These are phyloP conservation scores for Pythium myriotylum DNA, from an alignment of 352 stramenopile genomes.

Conservation along the genomic window DNA sequence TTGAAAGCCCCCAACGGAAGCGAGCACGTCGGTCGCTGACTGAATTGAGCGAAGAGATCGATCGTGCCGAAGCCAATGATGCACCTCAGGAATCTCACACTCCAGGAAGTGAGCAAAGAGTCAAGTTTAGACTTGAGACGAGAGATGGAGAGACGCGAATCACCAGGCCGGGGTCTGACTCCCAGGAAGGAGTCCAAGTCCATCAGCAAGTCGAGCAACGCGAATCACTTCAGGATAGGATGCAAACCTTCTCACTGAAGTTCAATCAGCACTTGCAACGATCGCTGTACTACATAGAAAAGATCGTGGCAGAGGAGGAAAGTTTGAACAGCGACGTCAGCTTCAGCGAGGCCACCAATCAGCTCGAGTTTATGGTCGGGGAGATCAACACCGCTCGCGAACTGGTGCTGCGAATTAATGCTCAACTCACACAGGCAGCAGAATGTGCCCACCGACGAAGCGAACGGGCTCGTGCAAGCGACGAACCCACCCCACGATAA, in stretches of 20 bases:
- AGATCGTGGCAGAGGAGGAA: slow-evolving; percentile 52
- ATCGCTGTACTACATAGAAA: slow-evolving; percentile 65
- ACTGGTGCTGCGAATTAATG: slow-evolving; percentile 39
- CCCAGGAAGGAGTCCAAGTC: slow-evolving; percentile 31
- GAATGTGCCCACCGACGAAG: neutral
- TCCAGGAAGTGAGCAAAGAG: slow-evolving; percentile 23
- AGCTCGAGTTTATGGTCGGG: slow-evolving; percentile 32
- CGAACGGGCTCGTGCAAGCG: neutral
- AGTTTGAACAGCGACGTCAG: slow-evolving; percentile 47
- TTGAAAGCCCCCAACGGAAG: slow-evolving; percentile 48
- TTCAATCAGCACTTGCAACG: slow-evolving; percentile 64
- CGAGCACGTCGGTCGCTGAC: slow-evolving; percentile 45
- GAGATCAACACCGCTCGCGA: slow-evolving; percentile 45
- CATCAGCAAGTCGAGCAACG: slow-evolving; percentile 27
- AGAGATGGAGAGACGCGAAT: slow-evolving; percentile 41
- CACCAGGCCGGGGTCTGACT: slow-evolving; percentile 56
- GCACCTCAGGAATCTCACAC: slow-evolving; percentile 18
- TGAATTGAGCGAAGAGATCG: slow-evolving; percentile 36
- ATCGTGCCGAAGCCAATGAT: slow-evolving; percentile 4
- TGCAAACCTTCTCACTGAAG: slow-evolving; percentile 53
- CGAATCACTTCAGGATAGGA: slow-evolving; percentile 42
- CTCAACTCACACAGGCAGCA: slow-evolving; percentile 29
- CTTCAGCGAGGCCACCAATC: slow-evolving; percentile 34
- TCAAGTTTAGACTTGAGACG: slow-evolving; percentile 55
- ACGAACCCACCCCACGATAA: too few species aligned